These are phyloP conservation scores for Metschnikowia cerradonensis DNA, from an alignment of 805 yeast genomes.

Conservation along the genomic window DNA sequence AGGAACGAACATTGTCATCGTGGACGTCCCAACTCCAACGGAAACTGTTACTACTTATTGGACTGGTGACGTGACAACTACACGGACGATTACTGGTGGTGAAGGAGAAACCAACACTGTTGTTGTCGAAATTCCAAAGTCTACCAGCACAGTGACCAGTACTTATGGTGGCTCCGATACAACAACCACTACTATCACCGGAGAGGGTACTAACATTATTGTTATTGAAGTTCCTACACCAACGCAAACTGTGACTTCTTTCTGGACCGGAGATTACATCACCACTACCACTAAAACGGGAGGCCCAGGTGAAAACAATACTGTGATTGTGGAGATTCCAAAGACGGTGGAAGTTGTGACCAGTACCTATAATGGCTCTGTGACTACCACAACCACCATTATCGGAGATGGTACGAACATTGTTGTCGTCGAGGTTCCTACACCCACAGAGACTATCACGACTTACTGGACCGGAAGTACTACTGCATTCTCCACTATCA, in stretches of 20 bases:
- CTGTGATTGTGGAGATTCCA: neutral
- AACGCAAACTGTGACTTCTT: neutral
- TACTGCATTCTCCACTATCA: neutral
- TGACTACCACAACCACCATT: neutral
- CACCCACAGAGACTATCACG: slow-evolving; percentile 10
- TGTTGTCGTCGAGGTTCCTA: slow-evolving; percentile 10
- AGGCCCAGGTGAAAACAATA: too few relatives aligned
- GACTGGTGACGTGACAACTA: slow-evolving; percentile 2
- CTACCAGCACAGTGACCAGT: slow-evolving; percentile 3
- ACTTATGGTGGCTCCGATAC: slow-evolving; percentile 10
- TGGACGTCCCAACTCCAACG: slow-evolving; percentile 4
- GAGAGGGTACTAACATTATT: neutral
- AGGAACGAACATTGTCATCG: slow-evolving; percentile 11
- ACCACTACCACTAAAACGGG: too few relatives aligned
- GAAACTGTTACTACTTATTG: slow-evolving; percentile 3
- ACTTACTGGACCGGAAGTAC: neutral
- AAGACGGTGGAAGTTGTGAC: too few relatives aligned
- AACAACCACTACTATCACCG: slow-evolving; percentile 7
- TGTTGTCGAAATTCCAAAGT: slow-evolving; percentile 7
- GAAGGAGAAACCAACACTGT: slow-evolving; percentile 14
- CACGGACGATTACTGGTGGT: slow-evolving; percentile 5
- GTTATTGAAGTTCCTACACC: slow-evolving; percentile 17
- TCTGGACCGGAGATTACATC: too few relatives aligned
- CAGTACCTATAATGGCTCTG: neutral
- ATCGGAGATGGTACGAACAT: slow-evolving; percentile 1